Base-by-base conservation (phyloP, 192 early-diverging fungal genomes). In the Linnemannia elongata region DNA sequence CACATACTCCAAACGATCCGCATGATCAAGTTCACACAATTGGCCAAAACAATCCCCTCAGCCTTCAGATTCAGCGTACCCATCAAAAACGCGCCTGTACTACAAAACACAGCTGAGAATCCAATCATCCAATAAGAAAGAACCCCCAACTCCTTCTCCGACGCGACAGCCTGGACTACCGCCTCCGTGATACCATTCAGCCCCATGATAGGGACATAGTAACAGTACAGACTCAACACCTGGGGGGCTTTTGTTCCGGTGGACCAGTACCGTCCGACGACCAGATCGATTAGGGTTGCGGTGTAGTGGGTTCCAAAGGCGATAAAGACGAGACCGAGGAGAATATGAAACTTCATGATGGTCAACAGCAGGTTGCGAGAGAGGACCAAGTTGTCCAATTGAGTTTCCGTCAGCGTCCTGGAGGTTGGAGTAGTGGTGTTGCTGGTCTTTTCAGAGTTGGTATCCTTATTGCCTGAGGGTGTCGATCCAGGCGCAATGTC, bases 131-230 rank as follows among this genome's bases (percentile, higher is more conserved):
- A 96, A 20, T 89, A 77, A 74, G 93, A 96, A 49, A 96, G 90
- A 27, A 79, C 60, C 8, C 87, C 44, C 15, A 99, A 88, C 69
- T 94, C 93, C 3, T 84, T 78, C 54, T 92, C 88, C 7, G 94
- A 89, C 0, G 94, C 98, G 27, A 97, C 96, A 4, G 95, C 96
- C 80, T 97, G 97, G 27, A 98, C 92, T 88, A 97, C 99, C 2
- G 95, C 96, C 84, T 99, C 98, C 8, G 96, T 94, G 72, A 99
- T 95, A 0, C 98, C 98, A 85, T 99, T 99, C 41, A 98, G 73
- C 18, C 97, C 98, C 96, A 99, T 95, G 17, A 98, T 75, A 6
- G 98, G 98, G 1, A 99, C 92, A 90, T 97, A 99, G 45, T 95
- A 78, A 78, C 97, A 98, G 83, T 98, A 99, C 1, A 92, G 85